Conservation (phyloP, 352 stramenopile species). For the Globisporangium spiculum region DNA sequence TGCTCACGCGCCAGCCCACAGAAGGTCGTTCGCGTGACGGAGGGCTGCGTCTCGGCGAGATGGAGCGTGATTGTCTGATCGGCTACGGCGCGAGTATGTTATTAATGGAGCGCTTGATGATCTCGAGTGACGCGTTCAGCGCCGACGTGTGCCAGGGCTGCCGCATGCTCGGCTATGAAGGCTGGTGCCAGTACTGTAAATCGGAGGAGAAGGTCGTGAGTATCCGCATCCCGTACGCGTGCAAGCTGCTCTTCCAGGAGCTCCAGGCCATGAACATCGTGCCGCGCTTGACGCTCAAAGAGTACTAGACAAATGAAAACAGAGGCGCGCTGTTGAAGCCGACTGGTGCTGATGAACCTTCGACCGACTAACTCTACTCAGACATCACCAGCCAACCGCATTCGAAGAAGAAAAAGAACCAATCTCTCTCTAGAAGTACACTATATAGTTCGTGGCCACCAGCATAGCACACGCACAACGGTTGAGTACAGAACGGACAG, state of each 20-base stretch:
- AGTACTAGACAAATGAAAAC: conserved; percentile 58
- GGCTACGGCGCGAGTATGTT: conserved; percentile 99
- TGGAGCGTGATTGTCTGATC: conserved; percentile 99
- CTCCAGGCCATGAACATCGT: conserved; percentile 99
- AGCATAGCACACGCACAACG: background rate
- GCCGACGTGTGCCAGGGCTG: conserved; percentile 98
- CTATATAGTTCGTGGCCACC: background rate
- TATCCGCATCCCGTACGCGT: conserved; percentile 98
- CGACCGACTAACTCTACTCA: background rate
- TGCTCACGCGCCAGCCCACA: conserved; percentile 98
- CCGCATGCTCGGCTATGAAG: conserved; percentile 96
- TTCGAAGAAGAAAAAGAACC: background rate
- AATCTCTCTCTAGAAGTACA: conserved; percentile 15
- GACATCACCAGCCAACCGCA: background rate
- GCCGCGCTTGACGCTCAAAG: conserved; percentile 95
- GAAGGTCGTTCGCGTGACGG: conserved; percentile 97
- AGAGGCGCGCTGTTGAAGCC: background rate
- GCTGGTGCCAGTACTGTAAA: conserved; percentile 99
- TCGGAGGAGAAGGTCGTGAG: conserved; percentile 97
- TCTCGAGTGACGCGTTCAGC: conserved; percentile 98
- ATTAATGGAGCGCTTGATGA: conserved; percentile 99
- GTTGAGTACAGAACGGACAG: background rate
- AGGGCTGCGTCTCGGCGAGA: conserved; percentile 98
- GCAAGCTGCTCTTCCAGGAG: conserved; percentile 98
- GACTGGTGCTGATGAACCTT: background rate